These are phyloP conservation scores for Arctostaphylos glauca DNA, from an alignment of 148 eudicot species.

Conservation along the genomic window DNA sequence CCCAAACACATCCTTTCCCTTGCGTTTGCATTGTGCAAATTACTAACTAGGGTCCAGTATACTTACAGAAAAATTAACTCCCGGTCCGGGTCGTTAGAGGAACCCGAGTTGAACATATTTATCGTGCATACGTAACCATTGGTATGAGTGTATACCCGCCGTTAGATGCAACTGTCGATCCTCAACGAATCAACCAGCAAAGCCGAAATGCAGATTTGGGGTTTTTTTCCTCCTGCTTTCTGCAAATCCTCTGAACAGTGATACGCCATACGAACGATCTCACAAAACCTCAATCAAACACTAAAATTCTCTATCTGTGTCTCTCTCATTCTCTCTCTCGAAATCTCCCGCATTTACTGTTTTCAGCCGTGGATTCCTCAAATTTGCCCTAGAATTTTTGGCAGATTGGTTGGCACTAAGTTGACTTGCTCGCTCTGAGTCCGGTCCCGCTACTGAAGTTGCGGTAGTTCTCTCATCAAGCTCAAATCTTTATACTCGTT, in stretches of 20 bases:
- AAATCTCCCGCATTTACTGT: not conserved
- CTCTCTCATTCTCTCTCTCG: not conserved
- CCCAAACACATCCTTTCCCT: too few species aligned
- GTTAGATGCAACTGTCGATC: conserved; percentile 1
- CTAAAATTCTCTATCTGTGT: not conserved
- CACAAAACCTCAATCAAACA: not conserved
- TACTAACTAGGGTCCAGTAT: too few species aligned
- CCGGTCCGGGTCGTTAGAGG: not conserved
- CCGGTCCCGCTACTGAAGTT: not conserved
- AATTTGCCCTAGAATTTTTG: conserved; percentile 8
- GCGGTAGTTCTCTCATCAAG: conserved; percentile 12
- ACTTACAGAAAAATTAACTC: too few species aligned
- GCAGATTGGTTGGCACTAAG: conserved; percentile 11
- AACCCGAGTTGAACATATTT: not conserved
- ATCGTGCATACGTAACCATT: not conserved
- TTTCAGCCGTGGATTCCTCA: not conserved
- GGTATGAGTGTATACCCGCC: not conserved
- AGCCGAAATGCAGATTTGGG: conserved; percentile 6
- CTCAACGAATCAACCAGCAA: not conserved
- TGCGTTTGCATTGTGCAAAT: too few species aligned
- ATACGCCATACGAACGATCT: not conserved
- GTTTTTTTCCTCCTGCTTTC: not conserved
- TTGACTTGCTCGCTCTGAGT: conserved; percentile 4
- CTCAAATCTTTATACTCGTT: not conserved
- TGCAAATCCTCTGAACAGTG: conserved; percentile 12